Conservation (phyloP, 495 filamentous ascomycete species). For the Neurospora sp. region DNA sequence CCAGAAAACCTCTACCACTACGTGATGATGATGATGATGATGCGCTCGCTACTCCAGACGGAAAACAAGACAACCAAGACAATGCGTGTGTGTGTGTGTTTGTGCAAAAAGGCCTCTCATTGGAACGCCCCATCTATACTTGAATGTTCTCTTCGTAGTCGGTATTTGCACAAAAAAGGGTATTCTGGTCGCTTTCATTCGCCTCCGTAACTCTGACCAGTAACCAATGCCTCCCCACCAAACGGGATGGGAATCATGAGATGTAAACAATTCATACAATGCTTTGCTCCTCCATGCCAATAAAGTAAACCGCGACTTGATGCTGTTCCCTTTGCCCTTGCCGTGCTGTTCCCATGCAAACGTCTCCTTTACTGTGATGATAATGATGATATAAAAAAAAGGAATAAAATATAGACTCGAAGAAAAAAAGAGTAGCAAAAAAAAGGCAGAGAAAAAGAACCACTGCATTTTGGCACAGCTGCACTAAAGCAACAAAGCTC, state of each 20-base stretch:
- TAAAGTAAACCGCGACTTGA: not conserved
- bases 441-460: not conserved
- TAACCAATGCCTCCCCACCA: not conserved
- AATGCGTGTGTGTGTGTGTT: not conserved
- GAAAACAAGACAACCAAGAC: not conserved
- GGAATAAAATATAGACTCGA: not conserved
- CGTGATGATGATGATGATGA: not conserved
- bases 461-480: not conserved
- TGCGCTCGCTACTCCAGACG: not conserved
- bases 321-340: not conserved
- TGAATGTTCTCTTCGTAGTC: not conserved
- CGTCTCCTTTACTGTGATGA: not conserved
- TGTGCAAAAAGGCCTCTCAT: not conserved
- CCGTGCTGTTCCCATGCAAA: not conserved
- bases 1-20: not conserved
- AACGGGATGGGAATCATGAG: not conserved
- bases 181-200: not conserved
- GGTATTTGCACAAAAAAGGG: not conserved
- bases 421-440: not conserved
- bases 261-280: constrained; percentile 1
- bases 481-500: constrained; percentile 1
- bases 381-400: not conserved
- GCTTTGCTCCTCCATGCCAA: not conserved
- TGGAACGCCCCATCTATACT: not conserved
- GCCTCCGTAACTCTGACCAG: not conserved